Conservation (phyloP, 306 rosid genomes). For the Canavalia gladiata region DNA sequence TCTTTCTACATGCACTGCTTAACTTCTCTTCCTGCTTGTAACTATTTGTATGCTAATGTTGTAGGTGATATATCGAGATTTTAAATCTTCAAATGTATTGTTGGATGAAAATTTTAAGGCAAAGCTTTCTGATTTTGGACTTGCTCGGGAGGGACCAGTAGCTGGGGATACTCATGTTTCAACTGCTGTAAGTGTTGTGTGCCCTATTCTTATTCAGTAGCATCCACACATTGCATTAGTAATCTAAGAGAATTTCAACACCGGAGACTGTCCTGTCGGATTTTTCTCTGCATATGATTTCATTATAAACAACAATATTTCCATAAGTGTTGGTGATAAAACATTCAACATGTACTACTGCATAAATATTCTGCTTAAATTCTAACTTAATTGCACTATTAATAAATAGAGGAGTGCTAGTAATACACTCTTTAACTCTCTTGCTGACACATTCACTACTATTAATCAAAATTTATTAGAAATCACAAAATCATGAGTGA, state of each 20-base stretch:
- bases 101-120: constrained; percentile 76
- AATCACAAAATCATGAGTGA: no score
- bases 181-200: constrained; percentile 76
- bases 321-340: neutral
- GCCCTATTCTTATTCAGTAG: neutral
- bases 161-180: constrained; percentile 86
- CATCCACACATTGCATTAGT: constrained; percentile 14
- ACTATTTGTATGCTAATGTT: constrained; percentile 28
- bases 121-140: constrained; percentile 92
- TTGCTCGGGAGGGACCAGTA: constrained; percentile 87
- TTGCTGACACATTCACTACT: no score
- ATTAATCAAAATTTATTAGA: no score
- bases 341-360: neutral
- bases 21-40: constrained; percentile 12
- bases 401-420: neutral
- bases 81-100: constrained; percentile 77
- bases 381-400: neutral
- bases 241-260: neutral
- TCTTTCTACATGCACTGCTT: neutral
- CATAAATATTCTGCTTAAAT: neutral
- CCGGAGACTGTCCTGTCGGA: constrained; percentile 1
- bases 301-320: neutral
- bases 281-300: constrained; percentile 35
- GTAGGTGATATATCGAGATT: constrained; percentile 84
- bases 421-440: no score